phyloP scores from a whole-genome alignment of 495 filamentous ascomycete species.

The Talaromyces liani region DNA sequence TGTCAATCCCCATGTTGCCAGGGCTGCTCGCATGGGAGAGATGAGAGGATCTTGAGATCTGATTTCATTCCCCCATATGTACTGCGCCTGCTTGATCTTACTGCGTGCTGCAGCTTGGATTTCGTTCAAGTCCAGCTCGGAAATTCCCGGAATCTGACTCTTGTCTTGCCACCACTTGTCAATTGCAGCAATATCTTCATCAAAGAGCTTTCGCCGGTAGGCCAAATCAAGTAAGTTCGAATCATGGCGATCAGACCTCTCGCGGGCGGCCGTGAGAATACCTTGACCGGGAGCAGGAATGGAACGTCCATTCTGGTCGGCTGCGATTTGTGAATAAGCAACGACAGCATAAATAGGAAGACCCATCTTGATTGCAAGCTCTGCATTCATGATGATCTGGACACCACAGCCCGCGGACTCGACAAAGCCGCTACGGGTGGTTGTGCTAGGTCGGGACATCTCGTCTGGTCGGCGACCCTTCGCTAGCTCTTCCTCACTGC shows the following conservation, averaged over 20 bases:
- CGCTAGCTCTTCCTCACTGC: constrained; percentile 88
- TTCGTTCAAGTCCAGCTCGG: constrained; percentile 69
- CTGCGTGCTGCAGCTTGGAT: constrained; percentile 76
- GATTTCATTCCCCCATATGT: constrained; percentile 92
- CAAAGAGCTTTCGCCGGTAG: constrained; percentile 89
- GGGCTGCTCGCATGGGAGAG: constrained; percentile 85
- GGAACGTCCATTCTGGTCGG: constrained; percentile 96
- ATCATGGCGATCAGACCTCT: constrained; percentile 80
- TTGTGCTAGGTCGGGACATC: constrained; percentile 96
- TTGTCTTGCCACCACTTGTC: constrained; percentile 89
- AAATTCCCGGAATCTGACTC: constrained; percentile 54
- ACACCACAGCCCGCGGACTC: constrained; percentile 98
- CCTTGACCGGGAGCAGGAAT: constrained; percentile 94
- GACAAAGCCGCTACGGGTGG: constrained; percentile 96
- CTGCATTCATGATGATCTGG: constrained; percentile 95
- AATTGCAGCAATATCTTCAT: constrained; percentile 85
- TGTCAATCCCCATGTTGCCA: constrained; percentile 95
- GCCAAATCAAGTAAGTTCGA: constrained; percentile 92
- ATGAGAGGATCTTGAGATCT: constrained; percentile 93
- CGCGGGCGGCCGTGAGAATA: constrained; percentile 90
- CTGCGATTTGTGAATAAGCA: constrained; percentile 87
- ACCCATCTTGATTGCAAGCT: constrained; percentile 94
- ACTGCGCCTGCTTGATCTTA: constrained; percentile 84
- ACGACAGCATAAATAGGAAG: constrained; percentile 95
- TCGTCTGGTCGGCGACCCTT: constrained; percentile 91